A percentile compares a stretch with the other conserved stretches of the same genome.
phyloP scores from a whole-genome alignment of 495 filamentous ascomycete species.

The Tuber brumale region DNA sequence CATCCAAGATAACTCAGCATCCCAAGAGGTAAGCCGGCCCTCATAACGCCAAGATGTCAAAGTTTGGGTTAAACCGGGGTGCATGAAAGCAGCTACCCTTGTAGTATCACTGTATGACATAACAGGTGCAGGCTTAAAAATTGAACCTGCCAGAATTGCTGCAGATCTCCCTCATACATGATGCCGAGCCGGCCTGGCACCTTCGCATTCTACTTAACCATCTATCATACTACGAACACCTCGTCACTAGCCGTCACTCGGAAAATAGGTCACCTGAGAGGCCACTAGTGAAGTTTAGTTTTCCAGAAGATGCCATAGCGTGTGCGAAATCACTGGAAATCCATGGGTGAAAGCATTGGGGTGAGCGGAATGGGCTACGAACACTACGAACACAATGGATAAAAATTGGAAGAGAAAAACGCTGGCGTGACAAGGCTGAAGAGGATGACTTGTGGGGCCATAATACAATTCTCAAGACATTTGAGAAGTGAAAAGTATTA shows the following conservation, averaged over 20 bases:
- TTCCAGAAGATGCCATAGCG: too few relatives aligned
- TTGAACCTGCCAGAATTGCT: neutral
- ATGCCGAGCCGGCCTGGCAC: neutral
- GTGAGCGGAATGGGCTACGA: neutral
- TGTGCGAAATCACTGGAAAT: neutral
- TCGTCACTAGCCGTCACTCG: neutral
- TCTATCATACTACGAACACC: neutral
- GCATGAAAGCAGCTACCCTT: neutral
- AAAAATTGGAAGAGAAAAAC: neutral
- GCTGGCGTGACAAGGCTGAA: neutral
- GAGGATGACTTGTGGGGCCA: neutral
- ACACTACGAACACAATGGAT: neutral
- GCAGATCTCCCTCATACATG: neutral
- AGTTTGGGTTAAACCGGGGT: neutral
- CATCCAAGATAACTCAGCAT: neutral
- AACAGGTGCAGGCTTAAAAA: neutral
- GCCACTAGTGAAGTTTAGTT: neutral
- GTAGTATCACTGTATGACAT: neutral
- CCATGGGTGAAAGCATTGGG: neutral
- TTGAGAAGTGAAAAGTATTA: neutral
- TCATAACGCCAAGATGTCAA: neutral
- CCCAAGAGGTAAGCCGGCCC: neutral
- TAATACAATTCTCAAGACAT: neutral
- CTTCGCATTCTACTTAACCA: neutral
- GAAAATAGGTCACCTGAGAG: neutral